Percentiles rank a stretch among this genome's conserved stretches.
phyloP scores from a whole-genome alignment of 306 rosid genomes.

The apple (Malus domestica) region DNA sequence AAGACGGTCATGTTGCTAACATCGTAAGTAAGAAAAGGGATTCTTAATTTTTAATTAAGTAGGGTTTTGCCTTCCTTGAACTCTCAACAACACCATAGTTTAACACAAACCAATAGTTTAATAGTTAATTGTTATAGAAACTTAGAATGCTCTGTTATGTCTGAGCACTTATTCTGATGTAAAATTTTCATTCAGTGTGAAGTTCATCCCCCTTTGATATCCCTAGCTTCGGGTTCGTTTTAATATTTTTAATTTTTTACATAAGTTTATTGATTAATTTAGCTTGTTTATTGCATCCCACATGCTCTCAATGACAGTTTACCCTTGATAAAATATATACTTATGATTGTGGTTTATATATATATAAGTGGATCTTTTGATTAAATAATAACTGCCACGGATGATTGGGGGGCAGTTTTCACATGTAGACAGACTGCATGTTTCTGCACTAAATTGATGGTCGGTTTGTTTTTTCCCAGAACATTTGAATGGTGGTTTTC shows the following conservation, averaged over 20 bases:
- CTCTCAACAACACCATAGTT: conserved; percentile 10
- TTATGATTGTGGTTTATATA: neutral
- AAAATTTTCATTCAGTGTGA: conserved; percentile 21
- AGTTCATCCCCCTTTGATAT: conserved; percentile 52
- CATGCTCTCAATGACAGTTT: conserved; percentile 36
- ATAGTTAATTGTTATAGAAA: neutral
- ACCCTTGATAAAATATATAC: conserved; percentile 4
- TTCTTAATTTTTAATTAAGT: neutral
- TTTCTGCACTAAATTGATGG: conserved; percentile 24
- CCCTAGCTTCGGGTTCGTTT: neutral
- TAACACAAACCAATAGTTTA: neutral
- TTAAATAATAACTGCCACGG: conserved; percentile 14
- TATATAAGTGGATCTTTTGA: conserved; percentile 2
- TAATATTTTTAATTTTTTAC: neutral
- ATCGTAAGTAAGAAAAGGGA: conserved; percentile 5
- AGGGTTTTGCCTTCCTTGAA: conserved; percentile 21
- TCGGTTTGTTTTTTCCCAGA: neutral
- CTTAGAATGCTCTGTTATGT: conserved; percentile 7
- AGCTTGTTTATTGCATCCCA: conserved; percentile 32
- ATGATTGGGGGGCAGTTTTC: conserved; percentile 27
- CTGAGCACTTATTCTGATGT: conserved; percentile 8
- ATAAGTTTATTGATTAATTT: neutral
- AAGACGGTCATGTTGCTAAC: conserved; percentile 16
- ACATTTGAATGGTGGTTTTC: neutral
- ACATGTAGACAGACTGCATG: conserved; percentile 36